Evolutionary conservation across 148 eudicot genomes (phyloP).

Genomic region (Spergularia marina): DNA sequence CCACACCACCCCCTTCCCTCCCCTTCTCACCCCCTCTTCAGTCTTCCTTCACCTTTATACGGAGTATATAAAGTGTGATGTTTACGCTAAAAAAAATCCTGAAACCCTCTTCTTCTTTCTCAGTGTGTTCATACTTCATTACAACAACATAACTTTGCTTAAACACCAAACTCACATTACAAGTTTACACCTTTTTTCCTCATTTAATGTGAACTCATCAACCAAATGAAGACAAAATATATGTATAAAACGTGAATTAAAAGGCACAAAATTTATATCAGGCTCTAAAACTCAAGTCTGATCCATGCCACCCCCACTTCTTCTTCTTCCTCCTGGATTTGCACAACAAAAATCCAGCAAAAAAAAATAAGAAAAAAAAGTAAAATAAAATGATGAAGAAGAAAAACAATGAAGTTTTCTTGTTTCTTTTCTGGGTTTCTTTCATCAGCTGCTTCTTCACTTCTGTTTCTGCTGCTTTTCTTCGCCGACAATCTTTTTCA

Average conservation of each 20-base stretch:
- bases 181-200: not conserved
- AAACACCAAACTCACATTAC: not conserved
- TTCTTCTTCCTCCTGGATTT: conserved; percentile 11
- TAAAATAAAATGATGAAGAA: not conserved
- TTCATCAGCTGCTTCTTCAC: conserved; percentile 1
- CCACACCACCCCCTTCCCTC: too few relatives aligned
- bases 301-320: conserved; percentile 13
- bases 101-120: too few relatives aligned
- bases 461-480: conserved; percentile 23
- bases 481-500: conserved; percentile 21
- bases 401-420: conserved; percentile 3
- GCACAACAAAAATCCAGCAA: not conserved
- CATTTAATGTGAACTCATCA: not conserved
- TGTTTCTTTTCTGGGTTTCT: conserved; percentile 11
- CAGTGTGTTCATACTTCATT: too few relatives aligned
- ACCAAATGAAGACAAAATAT: not conserved
- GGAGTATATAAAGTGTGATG: too few relatives aligned
- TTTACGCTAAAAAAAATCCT: too few relatives aligned
- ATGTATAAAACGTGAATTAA: conserved; percentile 1
- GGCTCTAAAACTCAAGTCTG: not conserved
- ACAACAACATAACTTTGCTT: not conserved
- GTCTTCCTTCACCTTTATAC: too few relatives aligned
- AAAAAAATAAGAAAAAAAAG: not conserved
- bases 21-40: too few relatives aligned
- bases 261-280: not conserved